phyloP scores from a whole-genome alignment of 164 flowering plant species.

The Macadamia integrifolia region DNA sequence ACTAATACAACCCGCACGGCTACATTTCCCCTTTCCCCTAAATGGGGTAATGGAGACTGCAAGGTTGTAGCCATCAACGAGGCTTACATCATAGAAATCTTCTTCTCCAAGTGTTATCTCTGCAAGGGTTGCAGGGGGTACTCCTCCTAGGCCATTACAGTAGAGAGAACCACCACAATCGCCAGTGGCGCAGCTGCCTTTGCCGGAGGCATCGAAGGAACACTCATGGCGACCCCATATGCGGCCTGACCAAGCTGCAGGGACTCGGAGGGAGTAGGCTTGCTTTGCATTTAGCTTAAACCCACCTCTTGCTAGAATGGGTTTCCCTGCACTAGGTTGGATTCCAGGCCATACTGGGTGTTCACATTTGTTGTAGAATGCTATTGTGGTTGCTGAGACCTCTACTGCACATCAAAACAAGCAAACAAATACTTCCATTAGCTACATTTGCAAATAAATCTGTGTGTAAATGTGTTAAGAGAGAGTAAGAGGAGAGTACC shows the following conservation, averaged over 20 bases:
- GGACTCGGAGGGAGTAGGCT: conserved; percentile 52
- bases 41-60: conserved; percentile 66
- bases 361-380: conserved; percentile 63
- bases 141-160: conserved; percentile 81
- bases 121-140: conserved; percentile 89
- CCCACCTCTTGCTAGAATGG: conserved; percentile 73
- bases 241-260: conserved; percentile 86
- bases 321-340: conserved; percentile 78
- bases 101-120: conserved; percentile 84
- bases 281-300: conserved; percentile 59
- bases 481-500: conserved; percentile 19
- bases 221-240: conserved; percentile 97
- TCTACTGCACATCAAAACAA: conserved; percentile 11
- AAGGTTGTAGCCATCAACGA: conserved; percentile 89
- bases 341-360: conserved; percentile 94
- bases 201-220: conserved; percentile 57
- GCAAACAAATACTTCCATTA: neutral
- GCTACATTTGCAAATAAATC: neutral
- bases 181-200: conserved; percentile 79
- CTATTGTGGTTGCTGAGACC: conserved; percentile 51
- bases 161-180: conserved; percentile 81
- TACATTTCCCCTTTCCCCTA: conserved; percentile 61
- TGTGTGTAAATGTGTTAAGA: too few relatives aligned
- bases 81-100: conserved; percentile 94
- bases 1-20: conserved; percentile 80